phyloP scores from a whole-genome alignment of 1,284 basidiomycete species.

The Puccinia coronata region DNA sequence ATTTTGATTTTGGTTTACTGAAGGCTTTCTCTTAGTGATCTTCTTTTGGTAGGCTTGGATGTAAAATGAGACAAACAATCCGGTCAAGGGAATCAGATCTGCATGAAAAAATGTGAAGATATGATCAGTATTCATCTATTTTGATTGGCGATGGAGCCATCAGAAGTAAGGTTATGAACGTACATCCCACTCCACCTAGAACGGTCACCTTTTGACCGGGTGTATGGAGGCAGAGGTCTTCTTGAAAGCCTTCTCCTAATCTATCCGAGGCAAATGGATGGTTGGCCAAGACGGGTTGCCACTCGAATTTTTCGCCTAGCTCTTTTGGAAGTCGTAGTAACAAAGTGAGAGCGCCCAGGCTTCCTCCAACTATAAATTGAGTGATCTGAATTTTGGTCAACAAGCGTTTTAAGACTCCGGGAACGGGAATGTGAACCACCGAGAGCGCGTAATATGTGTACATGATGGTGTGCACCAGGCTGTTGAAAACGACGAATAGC shows the following conservation, averaged over 20 bases:
- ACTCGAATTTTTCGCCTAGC: conserved; percentile 33
- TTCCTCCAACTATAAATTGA: conserved; percentile 54
- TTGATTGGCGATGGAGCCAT: too few relatives aligned
- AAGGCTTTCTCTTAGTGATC: neutral
- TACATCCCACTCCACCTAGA: conserved; percentile 37
- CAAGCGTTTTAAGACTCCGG: conserved; percentile 56
- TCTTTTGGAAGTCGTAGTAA: conserved; percentile 16
- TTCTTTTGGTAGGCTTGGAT: conserved; percentile 33
- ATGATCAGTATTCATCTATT: neutral
- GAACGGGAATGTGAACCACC: conserved; percentile 56
- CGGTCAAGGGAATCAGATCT: conserved; percentile 47
- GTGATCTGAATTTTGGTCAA: conserved; percentile 57
- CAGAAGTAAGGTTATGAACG: conserved; percentile 3
- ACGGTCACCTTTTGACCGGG: conserved; percentile 35
- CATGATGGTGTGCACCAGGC: conserved; percentile 54
- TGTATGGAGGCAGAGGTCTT: conserved; percentile 33
- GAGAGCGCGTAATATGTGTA: conserved; percentile 58
- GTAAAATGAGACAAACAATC: conserved; percentile 43
- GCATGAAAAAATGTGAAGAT: neutral
- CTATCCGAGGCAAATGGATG: conserved; percentile 25
- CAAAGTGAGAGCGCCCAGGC: conserved; percentile 50
- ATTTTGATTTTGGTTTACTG: neutral
- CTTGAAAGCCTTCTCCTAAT: conserved; percentile 27
- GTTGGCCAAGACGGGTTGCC: conserved; percentile 30
- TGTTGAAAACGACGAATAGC: conserved; percentile 53